Evolutionary conservation across 2,329 filamentous ascomycete species (phyloP), one percentile per base, ranked within the genome.

Genomic region (Apiospora sp.): DNA sequence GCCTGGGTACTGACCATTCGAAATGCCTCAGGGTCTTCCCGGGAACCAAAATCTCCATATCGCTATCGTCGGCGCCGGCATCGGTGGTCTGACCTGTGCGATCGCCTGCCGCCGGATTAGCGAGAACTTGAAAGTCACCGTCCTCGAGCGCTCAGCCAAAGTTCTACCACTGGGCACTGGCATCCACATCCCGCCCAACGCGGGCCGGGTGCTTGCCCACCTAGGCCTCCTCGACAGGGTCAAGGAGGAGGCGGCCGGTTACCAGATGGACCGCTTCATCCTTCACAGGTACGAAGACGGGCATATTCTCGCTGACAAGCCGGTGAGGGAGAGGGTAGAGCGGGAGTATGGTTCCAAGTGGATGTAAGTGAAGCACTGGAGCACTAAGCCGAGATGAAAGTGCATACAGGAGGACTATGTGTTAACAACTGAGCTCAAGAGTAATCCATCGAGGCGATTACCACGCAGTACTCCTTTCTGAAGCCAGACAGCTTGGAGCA

Each of bases 111-210:
- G 67, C 24, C 67, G 44, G 14, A 48, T 41, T 34, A 64, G 24
- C 58, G 3, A 68, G 7, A 48, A 48, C 4, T 14, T 68, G 67
- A 48, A 46, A 27, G 67, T 30, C 8, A 34, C 44, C 14, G 67
- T 68, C 1, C n/a, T 68, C 13, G 67, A 68, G n/a, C 67, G 67
- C 44, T 2, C 64, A 6, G 41, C 43, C 41, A 24, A 68, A 14
- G 44, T 68, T 22, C 44, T 48, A n/a, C 24, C 67, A 6, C 8
- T 68, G 8, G 68, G 68, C 22, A 46, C 68, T 4, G 68, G 68
- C 22, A 51, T 69, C 22, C 68, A 69, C 16, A 51, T 69, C 30
- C 68, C 68, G 3, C 68, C 68, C 12, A 69, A 69, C 22, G 68
- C 44, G 6, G 16, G 13, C 8, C 48, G 30, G 16, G 46, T 24